Evolutionary conservation across 805 yeast genomes (phyloP).

Genomic region (Ogataea salicorniae): DNA sequence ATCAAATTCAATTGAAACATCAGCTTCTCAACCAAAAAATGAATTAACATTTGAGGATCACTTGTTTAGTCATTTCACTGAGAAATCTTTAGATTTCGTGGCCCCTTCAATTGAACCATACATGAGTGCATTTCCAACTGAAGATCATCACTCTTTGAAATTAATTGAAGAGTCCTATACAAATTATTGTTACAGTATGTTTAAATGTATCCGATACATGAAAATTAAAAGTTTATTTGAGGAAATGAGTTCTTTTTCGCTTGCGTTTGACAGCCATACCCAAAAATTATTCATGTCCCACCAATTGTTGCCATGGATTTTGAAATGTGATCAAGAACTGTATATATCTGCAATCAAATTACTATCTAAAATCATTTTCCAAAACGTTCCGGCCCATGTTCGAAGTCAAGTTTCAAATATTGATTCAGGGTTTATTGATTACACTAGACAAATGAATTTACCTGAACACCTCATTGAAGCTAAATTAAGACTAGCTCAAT

Average conservation of each 20-base stretch:
- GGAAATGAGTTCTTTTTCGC: constrained; percentile 46
- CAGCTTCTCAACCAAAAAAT: neutral
- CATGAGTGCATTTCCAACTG: constrained; percentile 8
- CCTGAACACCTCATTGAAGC: constrained; percentile 47
- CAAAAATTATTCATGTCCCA: constrained; percentile 50
- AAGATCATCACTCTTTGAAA: constrained; percentile 6
- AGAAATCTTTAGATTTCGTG: constrained; percentile 8
- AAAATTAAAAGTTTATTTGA: constrained; percentile 56
- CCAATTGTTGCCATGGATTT: constrained; percentile 55
- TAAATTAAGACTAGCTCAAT: constrained; percentile 46
- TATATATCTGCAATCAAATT: constrained; percentile 50
- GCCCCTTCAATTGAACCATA: constrained; percentile 12
- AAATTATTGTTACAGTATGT: constrained; percentile 57
- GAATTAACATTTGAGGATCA: constrained; percentile 11
- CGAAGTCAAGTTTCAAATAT: constrained; percentile 50
- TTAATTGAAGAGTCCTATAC: constrained; percentile 51
- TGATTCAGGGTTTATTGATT: constrained; percentile 42
- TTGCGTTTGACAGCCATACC: constrained; percentile 57
- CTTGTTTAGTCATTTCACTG: constrained; percentile 8
- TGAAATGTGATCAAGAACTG: constrained; percentile 59
- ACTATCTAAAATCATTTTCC: constrained; percentile 57
- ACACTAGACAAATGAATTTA: constrained; percentile 37
- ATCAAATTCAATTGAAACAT: constrained; percentile 1
- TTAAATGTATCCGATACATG: constrained; percentile 64
- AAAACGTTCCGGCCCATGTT: constrained; percentile 55